Percentiles rank a stretch among this genome's conserved stretches.
Conservation (phyloP, 2,329 filamentous ascomycete genomes). For the Penicillium sp. region DNA sequence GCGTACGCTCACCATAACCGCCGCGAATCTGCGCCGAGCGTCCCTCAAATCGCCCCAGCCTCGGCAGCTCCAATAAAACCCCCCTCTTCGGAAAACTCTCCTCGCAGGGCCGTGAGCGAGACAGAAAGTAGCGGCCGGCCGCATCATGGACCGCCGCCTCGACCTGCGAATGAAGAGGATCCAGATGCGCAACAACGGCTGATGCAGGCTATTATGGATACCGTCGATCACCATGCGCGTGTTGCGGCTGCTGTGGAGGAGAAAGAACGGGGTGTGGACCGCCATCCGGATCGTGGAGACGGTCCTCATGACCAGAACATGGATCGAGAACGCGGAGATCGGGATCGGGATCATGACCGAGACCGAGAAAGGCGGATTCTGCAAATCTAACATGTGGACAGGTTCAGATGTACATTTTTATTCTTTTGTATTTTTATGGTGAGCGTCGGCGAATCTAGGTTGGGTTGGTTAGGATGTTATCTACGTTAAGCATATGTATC, state of each 20-base stretch:
- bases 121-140: conserved; percentile 27
- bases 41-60: conserved; percentile 21
- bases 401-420: not conserved
- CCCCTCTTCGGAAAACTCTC: conserved; percentile 26
- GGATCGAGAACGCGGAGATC: conserved; percentile 16
- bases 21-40: conserved; percentile 27
- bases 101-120: conserved; percentile 41
- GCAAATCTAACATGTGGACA: conserved; percentile 11
- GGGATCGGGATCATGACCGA: conserved; percentile 17
- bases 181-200: conserved; percentile 42
- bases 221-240: conserved; percentile 40
- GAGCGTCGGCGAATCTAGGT: conserved; percentile 17
- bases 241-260: conserved; percentile 36
- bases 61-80: conserved; percentile 22
- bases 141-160: conserved; percentile 18
- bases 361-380: conserved; percentile 32
- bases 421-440: conserved; percentile 11
- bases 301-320: not conserved
- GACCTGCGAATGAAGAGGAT: conserved; percentile 33
- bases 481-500: not conserved
- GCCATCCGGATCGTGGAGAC: conserved; percentile 7
- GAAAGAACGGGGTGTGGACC: conserved; percentile 24
- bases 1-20: conserved; percentile 13
- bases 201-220: conserved; percentile 46
- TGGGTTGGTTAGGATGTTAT: conserved; percentile 9